These are phyloP conservation scores for Ophiostoma tasmaniense DNA, from an alignment of 2,329 filamentous ascomycete species.

Conservation along the genomic window DNA sequence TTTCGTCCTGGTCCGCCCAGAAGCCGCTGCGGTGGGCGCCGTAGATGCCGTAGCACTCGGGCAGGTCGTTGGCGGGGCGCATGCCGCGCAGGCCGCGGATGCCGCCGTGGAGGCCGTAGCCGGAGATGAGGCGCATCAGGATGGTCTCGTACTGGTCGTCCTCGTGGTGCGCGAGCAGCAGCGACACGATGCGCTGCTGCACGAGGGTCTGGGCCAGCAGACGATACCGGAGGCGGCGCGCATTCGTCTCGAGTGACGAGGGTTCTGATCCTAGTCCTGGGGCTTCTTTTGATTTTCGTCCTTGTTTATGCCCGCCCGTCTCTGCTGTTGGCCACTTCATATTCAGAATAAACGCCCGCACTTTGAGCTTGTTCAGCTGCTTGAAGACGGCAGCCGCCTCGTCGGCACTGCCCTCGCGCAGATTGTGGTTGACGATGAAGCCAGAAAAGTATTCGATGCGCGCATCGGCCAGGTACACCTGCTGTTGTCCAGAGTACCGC, in stretches of 20 bases:
- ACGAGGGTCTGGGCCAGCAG: slow-evolving; percentile 55
- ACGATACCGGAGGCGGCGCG: slow-evolving; percentile 66
- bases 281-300: no score
- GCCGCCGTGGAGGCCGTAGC: slow-evolving; percentile 58
- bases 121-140: slow-evolving; percentile 63
- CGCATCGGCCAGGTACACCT: slow-evolving; percentile 27
- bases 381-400: slow-evolving; percentile 44
- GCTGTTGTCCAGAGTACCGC: no score
- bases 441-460: slow-evolving; percentile 34
- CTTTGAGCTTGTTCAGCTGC: slow-evolving; percentile 30
- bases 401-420: slow-evolving; percentile 42
- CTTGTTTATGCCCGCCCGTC: slow-evolving; percentile 5
- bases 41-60: slow-evolving; percentile 71
- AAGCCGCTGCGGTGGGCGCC: slow-evolving; percentile 60
- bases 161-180: slow-evolving; percentile 77
- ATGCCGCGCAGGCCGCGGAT: slow-evolving; percentile 67
- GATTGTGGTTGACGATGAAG: slow-evolving; percentile 49
- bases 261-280: slow-evolving; percentile 24
- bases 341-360: slow-evolving; percentile 24
- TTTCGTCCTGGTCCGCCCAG: slow-evolving; percentile 36
- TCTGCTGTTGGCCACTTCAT: slow-evolving; percentile 38
- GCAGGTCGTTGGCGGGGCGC: slow-evolving; percentile 56
- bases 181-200: slow-evolving; percentile 40
- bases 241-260: slow-evolving; percentile 66
- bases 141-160: slow-evolving; percentile 91